Conservation (phyloP, 2,329 filamentous ascomycete species). For the Microdochium nivale region DNA sequence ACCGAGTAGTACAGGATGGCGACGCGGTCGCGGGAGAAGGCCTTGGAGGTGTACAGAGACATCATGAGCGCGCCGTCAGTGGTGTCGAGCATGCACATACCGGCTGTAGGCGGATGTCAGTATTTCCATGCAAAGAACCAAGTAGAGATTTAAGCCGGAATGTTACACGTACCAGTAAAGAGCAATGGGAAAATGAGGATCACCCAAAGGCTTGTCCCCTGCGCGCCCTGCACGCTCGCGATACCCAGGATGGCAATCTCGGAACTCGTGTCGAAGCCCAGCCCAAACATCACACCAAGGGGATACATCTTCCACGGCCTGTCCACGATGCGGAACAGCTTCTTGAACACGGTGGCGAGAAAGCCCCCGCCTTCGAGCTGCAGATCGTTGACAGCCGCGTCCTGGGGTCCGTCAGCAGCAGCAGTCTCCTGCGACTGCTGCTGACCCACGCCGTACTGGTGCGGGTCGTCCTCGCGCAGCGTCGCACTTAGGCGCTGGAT, state of each 20-base stretch:
- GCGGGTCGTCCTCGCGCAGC: conserved; percentile 32
- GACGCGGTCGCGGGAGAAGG: conserved; percentile 72
- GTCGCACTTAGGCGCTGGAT: conserved; percentile 58
- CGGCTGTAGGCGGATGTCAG: conserved; percentile 39
- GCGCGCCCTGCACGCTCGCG: conserved; percentile 74
- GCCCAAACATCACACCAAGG: conserved; percentile 76
- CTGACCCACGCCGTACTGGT: conserved; percentile 8
- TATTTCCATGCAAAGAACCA: background rate
- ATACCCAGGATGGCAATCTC: conserved; percentile 91
- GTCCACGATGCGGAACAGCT: conserved; percentile 66
- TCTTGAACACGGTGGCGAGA: conserved; percentile 61
- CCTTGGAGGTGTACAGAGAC: conserved; percentile 75
- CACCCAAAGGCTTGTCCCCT: conserved; percentile 86
- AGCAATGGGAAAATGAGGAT: conserved; percentile 86
- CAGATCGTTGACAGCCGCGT: conserved; percentile 40
- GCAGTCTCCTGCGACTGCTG: conserved; percentile 4
- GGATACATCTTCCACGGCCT: conserved; percentile 95
- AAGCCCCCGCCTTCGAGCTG: conserved; percentile 71
- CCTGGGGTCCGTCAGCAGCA: conserved; percentile 8
- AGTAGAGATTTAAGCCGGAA: background rate
- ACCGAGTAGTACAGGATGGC: conserved; percentile 92
- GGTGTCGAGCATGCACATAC: conserved; percentile 93
- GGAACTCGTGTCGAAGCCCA: conserved; percentile 92
- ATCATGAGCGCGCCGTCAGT: conserved; percentile 93
- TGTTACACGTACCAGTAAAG: conserved; percentile 59